phyloP scores from a whole-genome alignment of 345 rosid species.

The Triadica sebifera region DNA sequence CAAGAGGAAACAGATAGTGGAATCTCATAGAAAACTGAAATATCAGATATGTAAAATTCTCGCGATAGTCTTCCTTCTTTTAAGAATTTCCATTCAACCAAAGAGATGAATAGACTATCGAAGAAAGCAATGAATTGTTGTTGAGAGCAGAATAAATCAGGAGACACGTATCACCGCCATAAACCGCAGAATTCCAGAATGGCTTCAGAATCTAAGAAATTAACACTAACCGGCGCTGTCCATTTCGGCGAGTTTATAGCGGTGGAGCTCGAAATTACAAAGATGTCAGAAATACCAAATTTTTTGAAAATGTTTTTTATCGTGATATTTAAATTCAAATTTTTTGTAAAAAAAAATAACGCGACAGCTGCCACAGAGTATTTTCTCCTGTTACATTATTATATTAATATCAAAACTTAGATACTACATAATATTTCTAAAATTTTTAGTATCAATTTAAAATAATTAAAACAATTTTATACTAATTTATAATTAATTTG shows the following conservation, averaged over 20 bases:
- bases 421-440: too few relatives aligned
- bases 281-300: too few relatives aligned
- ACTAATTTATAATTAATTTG: too few relatives aligned
- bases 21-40: not conserved
- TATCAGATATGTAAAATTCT: not conserved
- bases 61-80: not conserved
- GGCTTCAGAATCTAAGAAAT: not conserved
- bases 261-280: slow-evolving; percentile 4
- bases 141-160: not conserved
- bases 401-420: too few relatives aligned
- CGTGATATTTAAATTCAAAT: too few relatives aligned
- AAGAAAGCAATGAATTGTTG: slow-evolving; percentile 1
- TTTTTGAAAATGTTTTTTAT: too few relatives aligned
- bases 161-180: slow-evolving; percentile 8
- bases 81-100: slow-evolving; percentile 10
- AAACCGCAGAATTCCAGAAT: not conserved
- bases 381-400: too few relatives aligned
- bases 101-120: not conserved
- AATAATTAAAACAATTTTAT: too few relatives aligned
- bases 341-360: too few relatives aligned
- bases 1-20: not conserved
- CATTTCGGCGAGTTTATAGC: slow-evolving; percentile 25
- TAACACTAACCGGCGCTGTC: slow-evolving; percentile 39
- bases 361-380: too few relatives aligned
- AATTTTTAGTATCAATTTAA: too few relatives aligned